Conservation (phyloP, 129 eudicot species). For the Scalesia atractyloides region DNA sequence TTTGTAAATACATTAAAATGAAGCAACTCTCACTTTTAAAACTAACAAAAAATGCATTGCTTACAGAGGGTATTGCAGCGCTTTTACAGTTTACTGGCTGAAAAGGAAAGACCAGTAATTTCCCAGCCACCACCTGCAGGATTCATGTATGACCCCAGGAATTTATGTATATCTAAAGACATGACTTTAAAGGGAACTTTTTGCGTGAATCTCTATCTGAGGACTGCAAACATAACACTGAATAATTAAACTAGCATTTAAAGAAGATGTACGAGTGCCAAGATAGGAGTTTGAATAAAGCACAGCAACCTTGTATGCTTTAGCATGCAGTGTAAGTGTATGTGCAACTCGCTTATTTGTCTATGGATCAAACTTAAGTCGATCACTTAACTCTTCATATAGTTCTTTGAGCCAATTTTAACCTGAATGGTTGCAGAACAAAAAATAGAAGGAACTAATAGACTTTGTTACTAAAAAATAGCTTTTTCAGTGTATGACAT, state of each 20-base stretch:
- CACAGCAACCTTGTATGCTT: conserved; percentile 68
- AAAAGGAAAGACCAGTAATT: conserved; percentile 73
- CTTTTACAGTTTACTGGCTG: conserved; percentile 92
- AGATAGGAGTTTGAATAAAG: conserved; percentile 3
- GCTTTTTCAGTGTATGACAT: not conserved
- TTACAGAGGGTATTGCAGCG: conserved; percentile 69
- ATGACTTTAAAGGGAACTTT: conserved; percentile 89
- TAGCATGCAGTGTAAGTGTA: conserved; percentile 80
- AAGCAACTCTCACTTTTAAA: not conserved
- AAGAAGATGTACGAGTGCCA: not conserved
- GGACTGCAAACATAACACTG: conserved; percentile 42
- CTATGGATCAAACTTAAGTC: conserved; percentile 73
- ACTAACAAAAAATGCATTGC: conserved; percentile 22
- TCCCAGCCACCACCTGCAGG: conserved; percentile 60
- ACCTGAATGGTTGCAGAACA: conserved; percentile 47
- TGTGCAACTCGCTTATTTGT: conserved; percentile 84
- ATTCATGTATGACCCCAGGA: conserved; percentile 41
- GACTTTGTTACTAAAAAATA: not conserved
- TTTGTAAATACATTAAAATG: not conserved
- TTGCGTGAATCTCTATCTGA: conserved; percentile 64
- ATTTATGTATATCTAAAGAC: conserved; percentile 90
- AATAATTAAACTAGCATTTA: not conserved
- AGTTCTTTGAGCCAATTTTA: conserved; percentile 83
- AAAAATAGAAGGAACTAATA: not conserved
- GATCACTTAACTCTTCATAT: conserved; percentile 87